A percentile compares a stretch with the other conserved stretches of the same genome.
Conservation (phyloP, 169 alveolate species). For the Eimeria sp. region DNA sequence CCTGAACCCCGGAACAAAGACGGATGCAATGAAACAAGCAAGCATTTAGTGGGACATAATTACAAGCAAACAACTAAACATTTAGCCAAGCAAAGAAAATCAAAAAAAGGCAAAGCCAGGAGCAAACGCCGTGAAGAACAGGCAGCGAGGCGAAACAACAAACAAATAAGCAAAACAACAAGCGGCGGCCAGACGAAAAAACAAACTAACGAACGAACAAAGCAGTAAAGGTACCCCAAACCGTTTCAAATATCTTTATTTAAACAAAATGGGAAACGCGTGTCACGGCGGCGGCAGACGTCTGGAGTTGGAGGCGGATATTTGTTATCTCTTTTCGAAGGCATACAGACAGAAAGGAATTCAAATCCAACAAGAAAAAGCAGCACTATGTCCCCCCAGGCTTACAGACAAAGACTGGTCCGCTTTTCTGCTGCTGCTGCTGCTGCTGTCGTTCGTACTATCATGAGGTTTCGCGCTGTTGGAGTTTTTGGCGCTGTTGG, state of each 20-base stretch:
- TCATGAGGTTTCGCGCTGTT: too few relatives aligned
- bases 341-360: neutral
- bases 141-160: neutral
- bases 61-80: neutral
- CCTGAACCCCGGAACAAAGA: neutral
- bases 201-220: neutral
- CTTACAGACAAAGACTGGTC: constrained; percentile 33
- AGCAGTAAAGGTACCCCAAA: too few relatives aligned
- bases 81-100: neutral
- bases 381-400: neutral
- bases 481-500: too few relatives aligned
- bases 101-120: neutral
- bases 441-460: constrained; percentile 16
- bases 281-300: neutral
- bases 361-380: neutral
- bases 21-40: too few relatives aligned
- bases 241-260: neutral
- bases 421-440: neutral
- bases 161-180: neutral
- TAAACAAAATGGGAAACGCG: neutral
- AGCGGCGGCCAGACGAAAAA: neutral
- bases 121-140: neutral
- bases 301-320: neutral
- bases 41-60: neutral
- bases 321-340: constrained; percentile 4